These are phyloP conservation scores for Xylaria sp. DNA, from an alignment of 495 filamentous ascomycete species.

Conservation along the genomic window DNA sequence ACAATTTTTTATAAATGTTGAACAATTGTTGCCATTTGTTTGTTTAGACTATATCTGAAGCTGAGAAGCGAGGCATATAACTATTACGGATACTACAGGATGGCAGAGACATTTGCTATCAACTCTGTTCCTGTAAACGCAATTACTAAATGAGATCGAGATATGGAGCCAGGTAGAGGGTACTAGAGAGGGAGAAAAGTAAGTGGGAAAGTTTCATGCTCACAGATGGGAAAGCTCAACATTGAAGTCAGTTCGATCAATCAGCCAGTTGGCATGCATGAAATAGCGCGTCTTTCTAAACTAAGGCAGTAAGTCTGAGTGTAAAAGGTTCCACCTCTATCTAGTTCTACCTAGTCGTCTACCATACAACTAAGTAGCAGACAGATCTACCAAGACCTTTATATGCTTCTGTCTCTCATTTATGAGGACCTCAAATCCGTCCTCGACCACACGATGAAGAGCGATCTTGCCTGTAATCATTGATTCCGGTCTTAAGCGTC, in stretches of 20 bases:
- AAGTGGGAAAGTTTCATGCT: not conserved
- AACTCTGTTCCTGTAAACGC: no score
- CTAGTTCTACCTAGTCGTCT: not conserved
- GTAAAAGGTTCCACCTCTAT: no score
- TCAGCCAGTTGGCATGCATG: not conserved
- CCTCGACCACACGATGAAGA: conserved; percentile 62
- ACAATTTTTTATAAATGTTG: not conserved
- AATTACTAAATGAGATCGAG: not conserved
- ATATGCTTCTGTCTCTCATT: conserved; percentile 65
- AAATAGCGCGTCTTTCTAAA: not conserved
- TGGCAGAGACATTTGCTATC: not conserved
- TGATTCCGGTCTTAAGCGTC: conserved; percentile 57
- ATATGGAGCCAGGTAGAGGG: not conserved
- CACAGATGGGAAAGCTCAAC: not conserved
- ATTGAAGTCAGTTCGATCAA: not conserved
- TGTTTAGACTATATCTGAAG: not conserved
- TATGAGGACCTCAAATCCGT: conserved; percentile 63
- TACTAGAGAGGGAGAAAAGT: not conserved
- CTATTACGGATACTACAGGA: not conserved
- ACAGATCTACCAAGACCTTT: conserved; percentile 60
- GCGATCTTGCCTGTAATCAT: conserved; percentile 67
- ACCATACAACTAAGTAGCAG: not conserved
- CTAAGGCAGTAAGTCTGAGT: not conserved
- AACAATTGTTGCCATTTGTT: not conserved
- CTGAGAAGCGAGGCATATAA: not conserved